Evolutionary conservation across 169 alveolate species (phyloP), one percentile per base, ranked within the genome.

Genomic region (Plasmodium berghei): DNA sequence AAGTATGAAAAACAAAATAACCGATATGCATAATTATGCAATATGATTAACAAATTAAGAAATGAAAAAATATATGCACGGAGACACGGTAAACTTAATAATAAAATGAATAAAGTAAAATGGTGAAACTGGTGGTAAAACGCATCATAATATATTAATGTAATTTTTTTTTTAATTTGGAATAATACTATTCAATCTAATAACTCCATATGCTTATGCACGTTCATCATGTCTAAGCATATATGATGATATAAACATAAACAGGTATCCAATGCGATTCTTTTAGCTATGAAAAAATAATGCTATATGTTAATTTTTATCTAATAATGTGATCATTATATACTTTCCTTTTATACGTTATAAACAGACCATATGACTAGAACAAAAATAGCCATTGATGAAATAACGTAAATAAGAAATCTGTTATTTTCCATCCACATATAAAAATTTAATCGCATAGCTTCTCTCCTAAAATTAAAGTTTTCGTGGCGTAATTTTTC

Each of bases 371-470:
- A 80, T 22, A 80, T 80, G 34, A 80, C 67, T 24, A 80, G 54
- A 42, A 80, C 20, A 69, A 80, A 80, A 22, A 80, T 80, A 18
- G 40, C 72, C 69, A 80, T 55, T 1, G 80, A 34, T 61, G 90
- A 80, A 80, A 80, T 56, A 58, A 80, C 52, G 67, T 80, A 80
- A 67, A 80, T 52, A 67, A 49, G 59, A 34, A 80, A 67, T 34
- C 72, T 34, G 54, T 80, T 80, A 42, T 80, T 71, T 80, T 80
- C 90, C 34, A 80, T 54, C 90, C 90, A 80, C 90, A 80, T 80
- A 67, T 45, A 69, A 55, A 80, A 80, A 80, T 80, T 80, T 67
- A 80, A 61, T 10, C 72, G 45, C 72, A 80, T 66, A 49, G 90
- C 90, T 80, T 80, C 67, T 45, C 90, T 70, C 16, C 90, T 80